phyloP scores from a whole-genome alignment of 2,329 filamentous ascomycete species.

The Microcera coccophila region DNA sequence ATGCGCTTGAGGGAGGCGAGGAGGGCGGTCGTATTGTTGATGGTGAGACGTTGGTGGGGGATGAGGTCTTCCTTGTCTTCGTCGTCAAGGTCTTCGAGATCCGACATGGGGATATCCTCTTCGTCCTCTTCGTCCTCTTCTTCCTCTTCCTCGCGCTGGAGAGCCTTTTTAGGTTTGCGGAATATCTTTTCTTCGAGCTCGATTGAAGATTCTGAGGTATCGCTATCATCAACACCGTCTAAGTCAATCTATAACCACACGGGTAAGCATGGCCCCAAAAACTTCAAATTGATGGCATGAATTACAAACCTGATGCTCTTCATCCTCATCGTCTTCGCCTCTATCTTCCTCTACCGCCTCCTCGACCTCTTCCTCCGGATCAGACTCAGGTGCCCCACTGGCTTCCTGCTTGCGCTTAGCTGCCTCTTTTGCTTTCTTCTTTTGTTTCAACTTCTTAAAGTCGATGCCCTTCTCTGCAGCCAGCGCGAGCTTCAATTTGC shows the following conservation, averaged over 20 bases:
- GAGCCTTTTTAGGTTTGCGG: constrained; percentile 48
- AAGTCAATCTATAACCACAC: constrained; percentile 43
- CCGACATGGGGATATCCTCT: constrained; percentile 84
- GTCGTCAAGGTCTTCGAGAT: constrained; percentile 72
- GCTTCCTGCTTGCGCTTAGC: constrained; percentile 35
- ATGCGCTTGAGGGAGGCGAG: constrained; percentile 76
- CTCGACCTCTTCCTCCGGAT: constrained; percentile 37
- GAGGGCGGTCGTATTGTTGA: constrained; percentile 93
- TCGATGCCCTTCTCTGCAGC: constrained; percentile 53
- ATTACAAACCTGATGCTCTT: constrained; percentile 27
- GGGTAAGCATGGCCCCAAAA: not conserved
- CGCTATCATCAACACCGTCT: constrained; percentile 57
- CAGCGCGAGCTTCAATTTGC: constrained; percentile 52
- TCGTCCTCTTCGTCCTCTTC: constrained; percentile 71
- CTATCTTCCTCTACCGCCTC: constrained; percentile 36
- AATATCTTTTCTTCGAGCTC: constrained; percentile 71
- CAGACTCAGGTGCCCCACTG: constrained; percentile 24
- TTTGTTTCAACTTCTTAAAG: constrained; percentile 49
- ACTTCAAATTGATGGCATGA: not conserved
- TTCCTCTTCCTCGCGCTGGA: constrained; percentile 35
- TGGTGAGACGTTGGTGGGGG: constrained; percentile 87
- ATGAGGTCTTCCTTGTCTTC: constrained; percentile 83
- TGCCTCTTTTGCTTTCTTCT: constrained; percentile 45
- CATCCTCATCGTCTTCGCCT: constrained; percentile 36
- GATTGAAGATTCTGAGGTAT: constrained; percentile 64